Percentiles rank a stretch among this genome's conserved stretches.
These are phyloP conservation scores for Aspergillus baeticus DNA, from an alignment of 495 filamentous ascomycete species.

Conservation along the genomic window DNA sequence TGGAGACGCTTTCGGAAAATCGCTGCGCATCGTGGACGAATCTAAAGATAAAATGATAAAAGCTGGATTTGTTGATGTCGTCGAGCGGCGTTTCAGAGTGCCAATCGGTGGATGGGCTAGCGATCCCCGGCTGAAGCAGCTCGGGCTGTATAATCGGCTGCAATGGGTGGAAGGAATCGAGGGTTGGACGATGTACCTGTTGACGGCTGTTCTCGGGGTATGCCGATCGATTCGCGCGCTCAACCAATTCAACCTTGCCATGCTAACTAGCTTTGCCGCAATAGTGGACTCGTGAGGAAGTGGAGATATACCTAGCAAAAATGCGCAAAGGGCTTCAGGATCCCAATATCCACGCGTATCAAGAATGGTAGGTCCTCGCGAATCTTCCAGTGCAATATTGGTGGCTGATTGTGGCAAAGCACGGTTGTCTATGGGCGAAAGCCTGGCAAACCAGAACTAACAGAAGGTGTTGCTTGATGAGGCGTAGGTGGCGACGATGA, in stretches of 20 bases:
- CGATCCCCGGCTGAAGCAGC: slow-evolving; percentile 19
- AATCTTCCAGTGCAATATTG: neutral
- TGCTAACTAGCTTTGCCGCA: neutral
- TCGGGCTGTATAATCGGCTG: slow-evolving; percentile 15
- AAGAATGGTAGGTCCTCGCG: slow-evolving; percentile 6
- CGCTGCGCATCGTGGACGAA: slow-evolving; percentile 6
- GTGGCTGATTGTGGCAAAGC: neutral
- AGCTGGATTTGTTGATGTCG: slow-evolving; percentile 22
- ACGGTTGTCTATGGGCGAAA: slow-evolving; percentile 2
- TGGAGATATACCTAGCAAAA: slow-evolving; percentile 4
- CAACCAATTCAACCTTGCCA: neutral
- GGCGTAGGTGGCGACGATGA: neutral
- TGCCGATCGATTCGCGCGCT: neutral
- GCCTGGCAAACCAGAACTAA: neutral
- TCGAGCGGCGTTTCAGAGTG: slow-evolving; percentile 11
- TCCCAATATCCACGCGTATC: slow-evolving; percentile 5
- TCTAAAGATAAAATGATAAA: slow-evolving; percentile 11
- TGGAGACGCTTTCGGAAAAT: slow-evolving; percentile 17
- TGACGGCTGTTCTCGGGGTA: slow-evolving; percentile 3
- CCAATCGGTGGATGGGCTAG: slow-evolving; percentile 23
- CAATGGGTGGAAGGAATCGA: slow-evolving; percentile 12
- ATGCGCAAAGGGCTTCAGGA: slow-evolving; percentile 3
- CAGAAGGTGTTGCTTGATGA: neutral
- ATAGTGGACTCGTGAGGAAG: slow-evolving; percentile 11
- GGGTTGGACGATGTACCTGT: slow-evolving; percentile 6